Percentiles rank a stretch among this genome's conserved stretches.
phyloP scores from a whole-genome alignment of 805 yeast species.

The Saccharomycopsis vini region DNA sequence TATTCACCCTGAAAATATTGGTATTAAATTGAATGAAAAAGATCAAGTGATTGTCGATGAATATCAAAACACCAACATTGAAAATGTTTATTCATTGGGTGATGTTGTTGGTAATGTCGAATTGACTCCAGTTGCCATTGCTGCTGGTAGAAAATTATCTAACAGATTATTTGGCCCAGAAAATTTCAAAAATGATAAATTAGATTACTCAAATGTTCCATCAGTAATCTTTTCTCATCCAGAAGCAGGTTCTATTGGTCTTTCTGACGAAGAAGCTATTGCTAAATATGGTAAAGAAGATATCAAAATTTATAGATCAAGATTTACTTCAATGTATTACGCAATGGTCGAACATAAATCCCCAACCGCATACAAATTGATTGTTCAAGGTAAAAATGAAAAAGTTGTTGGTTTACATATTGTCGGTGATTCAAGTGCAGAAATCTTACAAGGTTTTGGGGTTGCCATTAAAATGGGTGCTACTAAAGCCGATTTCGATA shows the following conservation, averaged over 20 bases:
- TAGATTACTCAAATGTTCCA: conserved; percentile 81
- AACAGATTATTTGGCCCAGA: conserved; percentile 86
- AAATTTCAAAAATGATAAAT: conserved; percentile 60
- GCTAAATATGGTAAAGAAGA: conserved; percentile 71
- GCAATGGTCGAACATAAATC: conserved; percentile 75
- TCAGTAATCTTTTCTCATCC: conserved; percentile 98
- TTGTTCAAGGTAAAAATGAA: conserved; percentile 72
- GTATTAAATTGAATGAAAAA: conserved; percentile 50
- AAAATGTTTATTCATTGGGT: conserved; percentile 76
- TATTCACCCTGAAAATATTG: conserved; percentile 69
- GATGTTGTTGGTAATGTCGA: conserved; percentile 91
- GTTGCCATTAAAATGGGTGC: conserved; percentile 99
- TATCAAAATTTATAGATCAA: conserved; percentile 72
- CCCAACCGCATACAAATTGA: conserved; percentile 79
- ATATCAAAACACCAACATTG: conserved; percentile 71
- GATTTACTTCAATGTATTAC: conserved; percentile 87
- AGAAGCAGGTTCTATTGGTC: conserved; percentile 90
- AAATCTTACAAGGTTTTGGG: conserved; percentile 95
- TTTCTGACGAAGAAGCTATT: conserved; percentile 70
- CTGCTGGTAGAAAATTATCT: conserved; percentile 91
- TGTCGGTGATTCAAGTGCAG: conserved; percentile 85
- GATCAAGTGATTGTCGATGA: conserved; percentile 76
- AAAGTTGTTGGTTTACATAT: conserved; percentile 93
- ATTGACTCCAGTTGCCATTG: conserved; percentile 97
- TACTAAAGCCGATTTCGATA: conserved; percentile 90